Evolutionary conservation across 2,329 filamentous ascomycete species (phyloP).

Genomic region (Ceratocystiopsis brevicomis): DNA sequence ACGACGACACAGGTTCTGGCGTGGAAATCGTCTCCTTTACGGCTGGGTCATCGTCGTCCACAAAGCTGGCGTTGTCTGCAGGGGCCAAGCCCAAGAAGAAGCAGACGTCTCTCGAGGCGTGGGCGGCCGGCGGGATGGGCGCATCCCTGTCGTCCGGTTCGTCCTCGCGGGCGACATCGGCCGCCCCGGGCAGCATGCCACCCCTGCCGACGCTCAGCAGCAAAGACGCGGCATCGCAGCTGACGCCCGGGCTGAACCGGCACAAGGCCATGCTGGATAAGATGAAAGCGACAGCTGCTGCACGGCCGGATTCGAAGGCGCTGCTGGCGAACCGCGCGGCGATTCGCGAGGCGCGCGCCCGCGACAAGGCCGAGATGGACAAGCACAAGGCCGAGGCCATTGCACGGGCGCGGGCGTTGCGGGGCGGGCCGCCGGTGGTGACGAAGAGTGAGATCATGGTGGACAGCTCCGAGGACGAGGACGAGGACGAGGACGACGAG

Average conservation of each 20-base stretch:
- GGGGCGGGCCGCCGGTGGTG: slow-evolving; percentile 33
- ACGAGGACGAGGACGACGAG: slow-evolving; percentile 53
- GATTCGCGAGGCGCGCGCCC: slow-evolving; percentile 56
- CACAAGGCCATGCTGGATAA: slow-evolving; percentile 25
- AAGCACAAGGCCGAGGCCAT: slow-evolving; percentile 54
- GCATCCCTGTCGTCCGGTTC: background rate
- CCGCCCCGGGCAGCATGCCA: background rate
- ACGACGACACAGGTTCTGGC: slow-evolving; percentile 9
- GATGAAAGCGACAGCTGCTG: slow-evolving; percentile 21
- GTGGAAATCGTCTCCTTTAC: slow-evolving; percentile 18
- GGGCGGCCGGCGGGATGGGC: slow-evolving; percentile 2
- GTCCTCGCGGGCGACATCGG: background rate
- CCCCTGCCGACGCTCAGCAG: slow-evolving; percentile 16
- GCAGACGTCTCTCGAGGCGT: slow-evolving; percentile 10
- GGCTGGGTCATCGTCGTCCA: background rate
- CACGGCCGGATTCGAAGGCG: slow-evolving; percentile 20
- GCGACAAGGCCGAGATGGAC: slow-evolving; percentile 55
- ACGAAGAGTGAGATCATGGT: slow-evolving; percentile 82
- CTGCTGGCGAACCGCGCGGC: slow-evolving; percentile 24
- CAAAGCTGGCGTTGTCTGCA: slow-evolving; percentile 1
- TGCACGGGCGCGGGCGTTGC: slow-evolving; percentile 45
- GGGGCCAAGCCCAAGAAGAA: slow-evolving; percentile 17
- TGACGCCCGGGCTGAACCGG: slow-evolving; percentile 27
- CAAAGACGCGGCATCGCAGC: slow-evolving; percentile 27
- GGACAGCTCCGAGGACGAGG: slow-evolving; percentile 57